phyloP scores from a whole-genome alignment of 2,329 filamentous ascomycete species.

The Capronia epimyces region DNA sequence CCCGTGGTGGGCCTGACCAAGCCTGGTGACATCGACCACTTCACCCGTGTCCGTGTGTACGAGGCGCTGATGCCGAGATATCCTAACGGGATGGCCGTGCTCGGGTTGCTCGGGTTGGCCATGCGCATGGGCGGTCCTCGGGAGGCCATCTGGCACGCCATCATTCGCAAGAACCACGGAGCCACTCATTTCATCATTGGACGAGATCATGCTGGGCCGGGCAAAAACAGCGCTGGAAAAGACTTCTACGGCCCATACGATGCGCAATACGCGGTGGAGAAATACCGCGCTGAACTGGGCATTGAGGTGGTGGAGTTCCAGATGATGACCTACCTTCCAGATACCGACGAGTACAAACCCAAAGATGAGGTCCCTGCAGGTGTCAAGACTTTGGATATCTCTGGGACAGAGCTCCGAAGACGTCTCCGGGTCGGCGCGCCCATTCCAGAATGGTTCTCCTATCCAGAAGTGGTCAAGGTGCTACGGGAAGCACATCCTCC shows the following conservation, averaged over 20 bases:
- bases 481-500: constrained; percentile 94
- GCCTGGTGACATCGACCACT: constrained; percentile 98
- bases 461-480: constrained; percentile 95
- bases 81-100: constrained; percentile 97
- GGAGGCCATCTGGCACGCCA: constrained; percentile 98
- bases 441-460: constrained; percentile 99
- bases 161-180: constrained; percentile 99
- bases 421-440: constrained; percentile 86
- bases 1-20: constrained; percentile 97
- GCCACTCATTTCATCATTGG: constrained; percentile 99
- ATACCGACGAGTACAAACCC: constrained; percentile 92
- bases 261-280: constrained; percentile 90
- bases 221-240: constrained; percentile 94
- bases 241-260: constrained; percentile 99
- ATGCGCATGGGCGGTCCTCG: constrained; percentile 99
- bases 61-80: constrained; percentile 93
- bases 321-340: constrained; percentile 98
- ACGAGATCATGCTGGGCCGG: constrained; percentile 94
- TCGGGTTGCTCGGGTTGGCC: constrained; percentile 88
- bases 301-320: constrained; percentile 99
- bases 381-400: constrained; percentile 81
- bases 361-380: constrained; percentile 82
- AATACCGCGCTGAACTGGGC: constrained; percentile 92
- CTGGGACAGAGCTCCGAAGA: constrained; percentile 82
- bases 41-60: constrained; percentile 98